Percentiles rank a stretch among this genome's conserved stretches.
Evolutionary conservation across 495 filamentous ascomycete genomes (phyloP).

Genomic region (Bacidia rubella): DNA sequence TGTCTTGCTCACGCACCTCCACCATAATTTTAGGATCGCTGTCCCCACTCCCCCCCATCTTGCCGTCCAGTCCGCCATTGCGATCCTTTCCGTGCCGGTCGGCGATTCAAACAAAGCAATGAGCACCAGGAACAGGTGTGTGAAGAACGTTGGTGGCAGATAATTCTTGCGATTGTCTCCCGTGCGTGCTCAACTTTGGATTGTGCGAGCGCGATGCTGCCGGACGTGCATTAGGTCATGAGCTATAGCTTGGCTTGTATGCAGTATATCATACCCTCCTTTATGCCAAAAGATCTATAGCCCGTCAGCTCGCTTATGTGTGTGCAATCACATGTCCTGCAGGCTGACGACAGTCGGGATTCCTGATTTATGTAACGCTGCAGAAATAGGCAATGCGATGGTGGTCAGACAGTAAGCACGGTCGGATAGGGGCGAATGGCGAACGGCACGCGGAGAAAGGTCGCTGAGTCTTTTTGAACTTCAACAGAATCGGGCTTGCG

Average conservation of each 20-base stretch:
- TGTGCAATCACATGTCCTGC: neutral
- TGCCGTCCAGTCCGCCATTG: neutral
- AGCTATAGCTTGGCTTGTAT: neutral
- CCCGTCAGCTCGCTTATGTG: neutral
- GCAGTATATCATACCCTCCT: neutral
- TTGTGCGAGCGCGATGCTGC: neutral
- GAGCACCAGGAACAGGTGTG: neutral
- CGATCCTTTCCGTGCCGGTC: neutral
- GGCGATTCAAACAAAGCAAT: constrained; percentile 3
- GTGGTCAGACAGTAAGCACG: neutral
- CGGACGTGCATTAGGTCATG: neutral
- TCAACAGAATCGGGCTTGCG: too few relatives aligned
- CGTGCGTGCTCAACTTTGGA: neutral
- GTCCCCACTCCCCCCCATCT: neutral
- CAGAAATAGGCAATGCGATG: neutral
- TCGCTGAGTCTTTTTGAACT: too few relatives aligned
- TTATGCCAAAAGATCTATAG: neutral
- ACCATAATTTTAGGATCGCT: neutral
- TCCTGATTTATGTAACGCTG: neutral
- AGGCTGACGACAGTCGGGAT: neutral
- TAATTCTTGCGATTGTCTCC: neutral
- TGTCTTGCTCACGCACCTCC: neutral
- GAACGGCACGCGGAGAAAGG: neutral
- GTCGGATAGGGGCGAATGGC: neutral
- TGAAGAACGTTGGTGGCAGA: neutral